Evolutionary conservation across 2,329 filamentous ascomycete species (phyloP).

Genomic region (Cadophora sp.): DNA sequence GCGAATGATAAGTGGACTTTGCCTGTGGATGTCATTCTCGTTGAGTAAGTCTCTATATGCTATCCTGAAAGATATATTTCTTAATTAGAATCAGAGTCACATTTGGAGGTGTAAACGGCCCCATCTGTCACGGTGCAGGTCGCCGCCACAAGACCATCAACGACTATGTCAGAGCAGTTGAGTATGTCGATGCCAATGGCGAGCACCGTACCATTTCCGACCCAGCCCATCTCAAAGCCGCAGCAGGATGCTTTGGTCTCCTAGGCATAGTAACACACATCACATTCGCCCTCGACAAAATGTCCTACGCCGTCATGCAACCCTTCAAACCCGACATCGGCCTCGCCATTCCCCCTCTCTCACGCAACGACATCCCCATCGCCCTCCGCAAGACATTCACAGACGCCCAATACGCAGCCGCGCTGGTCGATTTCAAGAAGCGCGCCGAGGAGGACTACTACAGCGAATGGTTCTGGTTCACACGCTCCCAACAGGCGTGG

Average conservation of each 20-base stretch:
- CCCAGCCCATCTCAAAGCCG: constrained; percentile 49
- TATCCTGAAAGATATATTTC: not conserved
- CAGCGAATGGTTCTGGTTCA: constrained; percentile 59
- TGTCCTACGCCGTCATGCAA: constrained; percentile 55
- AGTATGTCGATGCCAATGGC: constrained; percentile 56
- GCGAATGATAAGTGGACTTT: constrained; percentile 50
- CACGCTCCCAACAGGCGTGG: constrained; percentile 53
- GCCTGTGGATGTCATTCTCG: constrained; percentile 55
- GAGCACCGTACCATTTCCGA: constrained; percentile 50
- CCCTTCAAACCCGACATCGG: constrained; percentile 52
- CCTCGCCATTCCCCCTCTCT: constrained; percentile 53
- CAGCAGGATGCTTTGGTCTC: constrained; percentile 54
- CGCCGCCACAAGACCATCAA: constrained; percentile 52
- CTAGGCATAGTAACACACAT: constrained; percentile 57
- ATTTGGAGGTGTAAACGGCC: constrained; percentile 53
- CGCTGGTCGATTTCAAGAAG: constrained; percentile 49
- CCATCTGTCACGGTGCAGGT: constrained; percentile 56
- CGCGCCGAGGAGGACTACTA: constrained; percentile 52
- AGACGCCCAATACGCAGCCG: constrained; percentile 44
- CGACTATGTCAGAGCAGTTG: constrained; percentile 54
- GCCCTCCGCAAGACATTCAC: constrained; percentile 47
- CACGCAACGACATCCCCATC: constrained; percentile 48
- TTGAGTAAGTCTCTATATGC: constrained; percentile 45
- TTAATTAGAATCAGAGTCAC: constrained; percentile 47
- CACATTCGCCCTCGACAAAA: constrained; percentile 54